These are phyloP conservation scores for Russula brevipes DNA, from an alignment of 768 basidiomycete genomes.

Conservation along the genomic window DNA sequence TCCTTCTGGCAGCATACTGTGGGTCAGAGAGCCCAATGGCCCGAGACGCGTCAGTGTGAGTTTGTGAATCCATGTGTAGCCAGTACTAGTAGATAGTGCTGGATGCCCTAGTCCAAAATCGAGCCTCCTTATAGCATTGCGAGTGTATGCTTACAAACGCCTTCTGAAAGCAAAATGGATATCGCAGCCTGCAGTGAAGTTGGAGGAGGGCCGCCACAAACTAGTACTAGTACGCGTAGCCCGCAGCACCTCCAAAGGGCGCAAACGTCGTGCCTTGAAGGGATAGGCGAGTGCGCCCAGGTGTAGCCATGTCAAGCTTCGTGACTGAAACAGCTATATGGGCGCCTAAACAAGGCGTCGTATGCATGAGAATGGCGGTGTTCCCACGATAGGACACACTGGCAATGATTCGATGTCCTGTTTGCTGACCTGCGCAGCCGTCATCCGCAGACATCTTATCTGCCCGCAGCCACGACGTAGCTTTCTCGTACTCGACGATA, in stretches of 20 bases:
- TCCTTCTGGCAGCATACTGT: slow-evolving; percentile 33
- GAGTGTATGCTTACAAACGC: background rate
- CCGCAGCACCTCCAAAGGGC: background rate
- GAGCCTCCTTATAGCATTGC: background rate
- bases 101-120: background rate
- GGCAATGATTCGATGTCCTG: no score
- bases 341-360: no score
- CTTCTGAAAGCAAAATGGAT: background rate
- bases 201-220: background rate
- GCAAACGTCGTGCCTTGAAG: background rate
- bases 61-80: background rate
- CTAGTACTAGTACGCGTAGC: background rate
- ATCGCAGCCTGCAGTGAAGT: background rate
- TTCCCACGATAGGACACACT: no score
- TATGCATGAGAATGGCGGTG: no score
- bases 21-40: slow-evolving; percentile 51
- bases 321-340: background rate
- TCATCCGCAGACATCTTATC: no score
- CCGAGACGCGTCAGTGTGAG: background rate
- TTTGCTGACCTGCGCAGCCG: no score
- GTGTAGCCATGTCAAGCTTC: background rate
- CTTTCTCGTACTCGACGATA: no score
- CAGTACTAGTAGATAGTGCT: no score
- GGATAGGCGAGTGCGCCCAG: background rate
- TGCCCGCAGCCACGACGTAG: no score